These are phyloP conservation scores for Buxus sempervirens DNA, from an alignment of 164 flowering plant species.

Conservation along the genomic window DNA sequence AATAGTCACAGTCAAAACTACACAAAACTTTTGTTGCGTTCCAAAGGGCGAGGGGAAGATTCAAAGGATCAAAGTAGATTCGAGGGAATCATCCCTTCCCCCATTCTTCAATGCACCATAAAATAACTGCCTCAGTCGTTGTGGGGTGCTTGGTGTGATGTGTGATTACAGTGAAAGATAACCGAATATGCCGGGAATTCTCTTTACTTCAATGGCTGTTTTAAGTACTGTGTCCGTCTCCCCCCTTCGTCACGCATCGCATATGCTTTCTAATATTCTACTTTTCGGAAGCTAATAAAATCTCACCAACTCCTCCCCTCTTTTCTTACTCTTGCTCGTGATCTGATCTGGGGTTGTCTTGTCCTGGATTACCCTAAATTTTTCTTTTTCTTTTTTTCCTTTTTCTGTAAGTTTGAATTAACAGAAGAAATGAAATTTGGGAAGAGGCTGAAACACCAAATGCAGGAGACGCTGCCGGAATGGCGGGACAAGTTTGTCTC, in stretches of 20 bases:
- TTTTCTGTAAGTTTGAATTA: too few relatives aligned
- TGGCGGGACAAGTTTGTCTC: slow-evolving; percentile 78
- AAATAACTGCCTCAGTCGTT: background rate
- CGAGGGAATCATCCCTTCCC: background rate
- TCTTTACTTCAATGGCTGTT: slow-evolving; percentile 21
- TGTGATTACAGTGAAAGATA: background rate
- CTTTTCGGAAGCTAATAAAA: slow-evolving; percentile 5
- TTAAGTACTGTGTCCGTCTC: slow-evolving; percentile 9
- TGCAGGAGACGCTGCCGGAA: slow-evolving; percentile 64
- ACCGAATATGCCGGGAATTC: slow-evolving; percentile 25
- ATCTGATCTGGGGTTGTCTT: background rate
- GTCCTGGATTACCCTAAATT: too few relatives aligned
- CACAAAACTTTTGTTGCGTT: background rate
- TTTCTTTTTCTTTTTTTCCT: too few relatives aligned
- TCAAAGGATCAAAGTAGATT: background rate
- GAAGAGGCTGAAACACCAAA: slow-evolving; percentile 69
- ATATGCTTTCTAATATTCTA: slow-evolving; percentile 69
- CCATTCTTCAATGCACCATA: background rate
- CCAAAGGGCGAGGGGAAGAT: background rate
- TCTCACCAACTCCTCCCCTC: background rate
- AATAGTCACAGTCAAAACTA: background rate
- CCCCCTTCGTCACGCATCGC: slow-evolving; percentile 54
- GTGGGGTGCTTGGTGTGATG: background rate
- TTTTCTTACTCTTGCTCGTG: too few relatives aligned
- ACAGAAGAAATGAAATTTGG: slow-evolving; percentile 70